Evolutionary conservation across 331 rosid genomes (phyloP).

Genomic region (Acacia pycnantha): DNA sequence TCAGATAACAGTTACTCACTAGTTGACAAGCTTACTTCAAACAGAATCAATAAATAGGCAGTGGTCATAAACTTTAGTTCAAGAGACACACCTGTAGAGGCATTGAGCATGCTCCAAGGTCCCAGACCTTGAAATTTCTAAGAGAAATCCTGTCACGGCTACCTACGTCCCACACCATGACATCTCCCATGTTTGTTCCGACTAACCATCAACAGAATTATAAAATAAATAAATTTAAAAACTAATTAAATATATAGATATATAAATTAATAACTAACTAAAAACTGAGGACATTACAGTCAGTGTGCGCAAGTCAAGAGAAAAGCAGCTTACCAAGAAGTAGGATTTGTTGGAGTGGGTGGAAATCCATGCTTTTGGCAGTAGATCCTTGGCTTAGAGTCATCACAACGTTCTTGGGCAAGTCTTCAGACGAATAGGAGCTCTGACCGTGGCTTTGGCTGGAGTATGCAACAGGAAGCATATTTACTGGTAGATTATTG

Average conservation of each 20-base stretch:
- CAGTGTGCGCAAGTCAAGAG: background rate
- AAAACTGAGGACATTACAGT: slow-evolving; percentile 21
- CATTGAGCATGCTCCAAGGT: slow-evolving; percentile 60
- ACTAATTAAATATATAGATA: slow-evolving; percentile 4
- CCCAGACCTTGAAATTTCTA: slow-evolving; percentile 88
- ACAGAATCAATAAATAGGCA: slow-evolving; percentile 15
- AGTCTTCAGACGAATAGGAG: slow-evolving; percentile 86
- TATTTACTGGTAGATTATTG: slow-evolving; percentile 77
- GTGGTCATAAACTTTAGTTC: background rate
- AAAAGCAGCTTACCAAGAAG: slow-evolving; percentile 77
- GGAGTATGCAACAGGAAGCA: slow-evolving; percentile 70
- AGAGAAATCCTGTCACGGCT: slow-evolving; percentile 73
- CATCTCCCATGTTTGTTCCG: slow-evolving; percentile 92
- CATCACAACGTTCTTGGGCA: slow-evolving; percentile 82
- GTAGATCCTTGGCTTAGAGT: slow-evolving; percentile 69
- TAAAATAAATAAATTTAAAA: background rate
- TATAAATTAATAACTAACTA: slow-evolving; percentile 1
- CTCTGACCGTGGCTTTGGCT: slow-evolving; percentile 88
- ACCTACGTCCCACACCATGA: slow-evolving; percentile 86
- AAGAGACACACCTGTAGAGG: slow-evolving; percentile 71
- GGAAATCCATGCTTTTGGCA: slow-evolving; percentile 95
- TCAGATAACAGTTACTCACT: slow-evolving; percentile 25
- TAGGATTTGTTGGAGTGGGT: slow-evolving; percentile 81
- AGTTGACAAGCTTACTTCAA: background rate
- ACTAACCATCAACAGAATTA: slow-evolving; percentile 42